Conservation (phyloP, 768 basidiomycete genomes). For the Serendipita sp. region DNA sequence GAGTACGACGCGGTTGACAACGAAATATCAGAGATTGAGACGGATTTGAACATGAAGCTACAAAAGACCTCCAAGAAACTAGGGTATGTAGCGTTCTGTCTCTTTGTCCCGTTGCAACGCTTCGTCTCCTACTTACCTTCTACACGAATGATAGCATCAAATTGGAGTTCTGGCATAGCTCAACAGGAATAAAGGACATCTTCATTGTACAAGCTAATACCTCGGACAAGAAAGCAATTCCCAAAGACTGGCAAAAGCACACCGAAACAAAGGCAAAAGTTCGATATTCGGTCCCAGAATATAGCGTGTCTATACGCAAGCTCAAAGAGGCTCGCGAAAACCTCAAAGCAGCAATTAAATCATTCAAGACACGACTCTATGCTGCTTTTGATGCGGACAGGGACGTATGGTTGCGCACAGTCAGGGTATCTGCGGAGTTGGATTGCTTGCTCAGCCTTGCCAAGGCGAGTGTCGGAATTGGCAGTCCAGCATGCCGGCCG, state of each 20-base stretch:
- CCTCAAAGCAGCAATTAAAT: slow-evolving; percentile 59
- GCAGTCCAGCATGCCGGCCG: slow-evolving; percentile 88
- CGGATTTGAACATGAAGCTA: slow-evolving; percentile 50
- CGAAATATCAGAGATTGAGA: slow-evolving; percentile 58
- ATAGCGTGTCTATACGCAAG: slow-evolving; percentile 53
- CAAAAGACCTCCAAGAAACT: slow-evolving; percentile 49
- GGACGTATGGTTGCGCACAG: slow-evolving; percentile 62
- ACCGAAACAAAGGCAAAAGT: slow-evolving; percentile 57
- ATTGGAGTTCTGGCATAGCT: slow-evolving; percentile 59
- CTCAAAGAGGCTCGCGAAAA: slow-evolving; percentile 92
- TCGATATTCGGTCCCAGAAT: slow-evolving; percentile 64
- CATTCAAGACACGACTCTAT: slow-evolving; percentile 67
- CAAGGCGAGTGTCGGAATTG: slow-evolving; percentile 75
- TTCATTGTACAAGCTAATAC: slow-evolving; percentile 68
- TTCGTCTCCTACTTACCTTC: too few relatives aligned
- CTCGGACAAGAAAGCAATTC: slow-evolving; percentile 42
- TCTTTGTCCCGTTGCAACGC: slow-evolving; percentile 14
- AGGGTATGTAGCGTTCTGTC: slow-evolving; percentile 31
- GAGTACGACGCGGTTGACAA: slow-evolving; percentile 63
- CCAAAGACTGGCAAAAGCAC: slow-evolving; percentile 69
- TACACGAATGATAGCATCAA: slow-evolving; percentile 15
- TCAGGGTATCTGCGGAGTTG: slow-evolving; percentile 82
- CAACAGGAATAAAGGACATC: slow-evolving; percentile 82
- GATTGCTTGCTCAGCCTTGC: slow-evolving; percentile 90
- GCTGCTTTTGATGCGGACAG: slow-evolving; percentile 73